Evolutionary conservation across 371 early-diverging fungal species (phyloP).

Genomic region (Lichtheimia hyalospora): DNA sequence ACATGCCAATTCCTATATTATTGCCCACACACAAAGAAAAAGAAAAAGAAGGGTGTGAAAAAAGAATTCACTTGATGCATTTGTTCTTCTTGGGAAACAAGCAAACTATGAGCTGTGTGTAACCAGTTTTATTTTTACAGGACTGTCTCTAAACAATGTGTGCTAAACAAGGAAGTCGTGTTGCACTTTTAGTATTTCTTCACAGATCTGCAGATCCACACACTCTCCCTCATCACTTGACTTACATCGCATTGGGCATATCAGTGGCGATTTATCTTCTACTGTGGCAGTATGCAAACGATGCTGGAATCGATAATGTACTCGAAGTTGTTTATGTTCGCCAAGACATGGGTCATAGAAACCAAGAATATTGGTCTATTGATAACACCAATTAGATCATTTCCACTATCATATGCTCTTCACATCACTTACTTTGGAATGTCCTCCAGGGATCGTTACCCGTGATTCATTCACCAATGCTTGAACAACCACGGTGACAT

Average conservation of each 20-base stretch:
- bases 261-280: slow-evolving; percentile 76
- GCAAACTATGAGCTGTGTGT: neutral
- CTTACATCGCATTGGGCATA: slow-evolving; percentile 83
- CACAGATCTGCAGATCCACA: slow-evolving; percentile 5
- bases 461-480: slow-evolving; percentile 82
- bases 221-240: neutral
- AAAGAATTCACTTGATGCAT: neutral
- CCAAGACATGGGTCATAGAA: slow-evolving; percentile 97
- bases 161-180: slow-evolving; percentile 19
- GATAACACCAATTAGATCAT: neutral
- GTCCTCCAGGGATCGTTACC: slow-evolving; percentile 83
- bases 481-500: slow-evolving; percentile 88
- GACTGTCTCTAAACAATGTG: slow-evolving; percentile 20
- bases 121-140: slow-evolving; percentile 2
- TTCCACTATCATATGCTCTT: neutral
- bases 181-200: slow-evolving; percentile 11
- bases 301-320: slow-evolving; percentile 85
- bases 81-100: slow-evolving; percentile 1
- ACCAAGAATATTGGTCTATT: slow-evolving; percentile 81
- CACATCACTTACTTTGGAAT: slow-evolving; percentile 70
- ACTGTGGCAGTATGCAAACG: slow-evolving; percentile 81
- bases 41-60: slow-evolving; percentile 1
- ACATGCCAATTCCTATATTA: neutral
- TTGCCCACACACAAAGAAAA: neutral
- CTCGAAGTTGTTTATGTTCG: slow-evolving; percentile 76